phyloP scores from a whole-genome alignment of 768 basidiomycete genomes.

The Botryobasidium botryosum region DNA sequence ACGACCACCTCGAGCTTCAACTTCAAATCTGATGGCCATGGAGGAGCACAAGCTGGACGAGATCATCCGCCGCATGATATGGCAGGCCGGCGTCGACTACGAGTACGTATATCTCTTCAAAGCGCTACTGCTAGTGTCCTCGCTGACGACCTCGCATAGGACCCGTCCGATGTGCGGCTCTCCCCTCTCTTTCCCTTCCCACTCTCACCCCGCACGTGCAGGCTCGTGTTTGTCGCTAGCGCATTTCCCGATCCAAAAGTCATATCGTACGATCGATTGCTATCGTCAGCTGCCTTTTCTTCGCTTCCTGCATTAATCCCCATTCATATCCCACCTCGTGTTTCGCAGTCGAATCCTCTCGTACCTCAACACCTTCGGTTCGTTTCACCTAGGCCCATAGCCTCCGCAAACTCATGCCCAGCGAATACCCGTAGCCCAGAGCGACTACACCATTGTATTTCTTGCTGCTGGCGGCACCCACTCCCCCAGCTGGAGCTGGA shows the following conservation, averaged over 20 bases:
- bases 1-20: too few species aligned
- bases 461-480: conserved; percentile 65
- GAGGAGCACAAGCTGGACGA: too few species aligned
- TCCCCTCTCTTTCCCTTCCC: background rate
- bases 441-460: conserved; percentile 77
- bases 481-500: conserved; percentile 74
- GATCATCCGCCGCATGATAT: conserved; percentile 55
- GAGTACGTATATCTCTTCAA: conserved; percentile 36
- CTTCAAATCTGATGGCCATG: too few species aligned
- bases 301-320: background rate
- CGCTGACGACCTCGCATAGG: conserved; percentile 24
- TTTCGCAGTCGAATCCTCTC: conserved; percentile 47
- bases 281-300: conserved; percentile 34
- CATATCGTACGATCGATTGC: conserved; percentile 60
- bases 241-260: conserved; percentile 64
- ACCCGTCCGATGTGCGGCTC: conserved; percentile 67
- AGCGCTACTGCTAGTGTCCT: background rate
- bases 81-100: conserved; percentile 79
- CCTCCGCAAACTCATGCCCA: background rate
- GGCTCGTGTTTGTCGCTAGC: conserved; percentile 71
- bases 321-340: conserved; percentile 9
- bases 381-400: conserved; percentile 11
- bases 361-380: conserved; percentile 70
- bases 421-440: conserved; percentile 41
- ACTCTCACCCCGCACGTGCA: conserved; percentile 18